Evolutionary conservation across 2,329 filamentous ascomycete species (phyloP).

Genomic region (Colletotrichum shisoi): DNA sequence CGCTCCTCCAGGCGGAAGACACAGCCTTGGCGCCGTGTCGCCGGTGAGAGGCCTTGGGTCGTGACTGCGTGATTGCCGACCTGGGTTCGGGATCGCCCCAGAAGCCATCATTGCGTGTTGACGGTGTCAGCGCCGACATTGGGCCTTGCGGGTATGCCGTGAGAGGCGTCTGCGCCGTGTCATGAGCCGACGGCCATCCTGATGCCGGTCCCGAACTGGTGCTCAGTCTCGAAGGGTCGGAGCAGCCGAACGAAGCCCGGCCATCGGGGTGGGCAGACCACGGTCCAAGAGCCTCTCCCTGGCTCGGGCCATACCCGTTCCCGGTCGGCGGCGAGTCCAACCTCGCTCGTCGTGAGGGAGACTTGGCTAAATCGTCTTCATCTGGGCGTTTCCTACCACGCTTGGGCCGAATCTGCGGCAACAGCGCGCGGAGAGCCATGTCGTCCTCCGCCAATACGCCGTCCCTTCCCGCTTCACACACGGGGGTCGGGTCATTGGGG

Average conservation of each 20-base stretch:
- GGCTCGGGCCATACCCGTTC: conserved; percentile 2
- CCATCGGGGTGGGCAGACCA: conserved; percentile 59
- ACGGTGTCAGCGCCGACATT: conserved; percentile 75
- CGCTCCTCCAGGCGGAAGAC: conserved; percentile 86
- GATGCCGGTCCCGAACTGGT: conserved; percentile 48
- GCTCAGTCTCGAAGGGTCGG: conserved; percentile 50
- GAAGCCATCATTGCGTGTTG: conserved; percentile 57
- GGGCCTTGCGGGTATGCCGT: conserved; percentile 71
- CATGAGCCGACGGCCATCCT: conserved; percentile 57
- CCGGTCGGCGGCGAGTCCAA: conserved; percentile 45
- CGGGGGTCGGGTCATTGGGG: conserved; percentile 69
- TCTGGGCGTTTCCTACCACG: conserved; percentile 70
- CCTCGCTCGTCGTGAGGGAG: conserved; percentile 64
- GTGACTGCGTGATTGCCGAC: conserved; percentile 76
- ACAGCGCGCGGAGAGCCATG: conserved; percentile 81
- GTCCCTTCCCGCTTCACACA: conserved; percentile 73
- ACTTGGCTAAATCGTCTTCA: conserved; percentile 62
- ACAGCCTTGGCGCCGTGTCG: conserved; percentile 84
- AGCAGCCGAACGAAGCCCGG: conserved; percentile 46
- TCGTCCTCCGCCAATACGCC: conserved; percentile 88
- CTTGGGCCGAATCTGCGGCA: conserved; percentile 76
- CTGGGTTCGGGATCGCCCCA: conserved; percentile 72
- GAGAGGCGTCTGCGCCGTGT: conserved; percentile 67
- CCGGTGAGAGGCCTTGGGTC: conserved; percentile 59
- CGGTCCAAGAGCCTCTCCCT: conserved; percentile 54